These are phyloP conservation scores for Endotrypanum monterogeii DNA, from an alignment of 208 protist genomes.

Conservation along the genomic window DNA sequence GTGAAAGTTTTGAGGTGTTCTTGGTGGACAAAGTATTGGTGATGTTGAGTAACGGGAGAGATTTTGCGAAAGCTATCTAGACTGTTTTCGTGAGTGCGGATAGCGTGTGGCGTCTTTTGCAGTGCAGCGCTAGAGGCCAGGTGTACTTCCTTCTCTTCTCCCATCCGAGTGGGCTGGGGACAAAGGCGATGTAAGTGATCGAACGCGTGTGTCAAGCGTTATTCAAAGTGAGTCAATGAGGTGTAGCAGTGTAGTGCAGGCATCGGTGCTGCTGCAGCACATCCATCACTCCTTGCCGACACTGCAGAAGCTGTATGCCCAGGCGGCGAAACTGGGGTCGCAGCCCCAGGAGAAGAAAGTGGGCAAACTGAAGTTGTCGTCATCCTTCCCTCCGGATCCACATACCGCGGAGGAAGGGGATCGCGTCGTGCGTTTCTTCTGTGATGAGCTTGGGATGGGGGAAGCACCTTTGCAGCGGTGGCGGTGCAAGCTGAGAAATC, in stretches of 20 bases:
- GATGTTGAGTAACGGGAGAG: too few species aligned
- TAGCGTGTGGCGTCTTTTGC: too few species aligned
- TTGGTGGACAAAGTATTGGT: too few species aligned
- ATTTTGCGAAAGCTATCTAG: too few species aligned
- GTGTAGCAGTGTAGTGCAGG: background rate
- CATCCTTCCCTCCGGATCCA: conserved; percentile 34
- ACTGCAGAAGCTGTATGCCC: conserved; percentile 53
- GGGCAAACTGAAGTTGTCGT: background rate
- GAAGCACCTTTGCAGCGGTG: conserved; percentile 42
- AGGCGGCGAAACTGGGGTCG: background rate
- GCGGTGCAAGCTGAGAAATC: conserved; percentile 32
- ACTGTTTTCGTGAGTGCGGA: too few species aligned
- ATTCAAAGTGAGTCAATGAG: background rate
- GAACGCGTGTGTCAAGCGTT: too few species aligned
- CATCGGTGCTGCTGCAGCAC: conserved; percentile 64
- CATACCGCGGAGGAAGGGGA: conserved; percentile 43
- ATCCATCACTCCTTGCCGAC: conserved; percentile 57
- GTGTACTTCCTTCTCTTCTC: too few species aligned
- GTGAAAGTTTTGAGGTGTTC: too few species aligned
- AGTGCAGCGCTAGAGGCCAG: too few species aligned
- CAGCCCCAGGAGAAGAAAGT: background rate
- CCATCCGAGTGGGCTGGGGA: too few species aligned
- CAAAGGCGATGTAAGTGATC: too few species aligned
- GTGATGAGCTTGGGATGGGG: conserved; percentile 68
- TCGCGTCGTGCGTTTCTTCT: conserved; percentile 56